Evolutionary conservation across 2,329 filamentous ascomycete species (phyloP), one percentile per base, ranked within the genome.

Genomic region (Mycogone perniciosa): DNA sequence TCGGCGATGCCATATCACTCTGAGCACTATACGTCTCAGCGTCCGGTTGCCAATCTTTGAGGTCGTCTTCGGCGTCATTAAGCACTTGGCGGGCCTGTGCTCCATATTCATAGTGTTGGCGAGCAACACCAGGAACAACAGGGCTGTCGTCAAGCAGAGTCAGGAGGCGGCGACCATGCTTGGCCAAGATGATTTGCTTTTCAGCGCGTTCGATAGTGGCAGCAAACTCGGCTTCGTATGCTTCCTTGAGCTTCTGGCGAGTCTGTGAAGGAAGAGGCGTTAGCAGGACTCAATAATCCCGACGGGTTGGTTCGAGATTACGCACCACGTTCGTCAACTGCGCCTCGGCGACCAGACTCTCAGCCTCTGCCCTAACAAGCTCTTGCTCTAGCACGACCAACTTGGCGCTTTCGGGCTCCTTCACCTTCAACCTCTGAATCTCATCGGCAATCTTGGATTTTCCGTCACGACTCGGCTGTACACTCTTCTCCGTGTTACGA

Each of bases 141-240:
- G 93, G 89, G 0, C 85, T 85, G 66, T 96, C 92, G 61, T 99
- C 93, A 8, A 99, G 80, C 37, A 95, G 80, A 59, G 86, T 84
- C 50, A 99, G 69, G 34, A 99, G 80, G 40, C 89, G 84, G 49
- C 89, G 86, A 20, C 90, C 92, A 66, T 97, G 91, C 62, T 88
- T 88, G 51, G 93, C 92, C 11, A 99, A 80, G 54, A 99, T 88
- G 61, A 92, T 88, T 67, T 99, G 93, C 74, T 97, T 97, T 75
- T 97, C 93, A 27, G 90, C 90, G 31, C 92, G 87, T 75, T 99
- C 93, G 60, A 99, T 95, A 20, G 90, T 88, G 53, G 91, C 90
- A 11, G 87, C 82, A 57, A 96, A 88, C 67, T 97, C 90, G 54
- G 88, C 70, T 58, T 91, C 88, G 65, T 92, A 97, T 27, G 93